Evolutionary conservation across 2,329 filamentous ascomycete species (phyloP), one percentile per base, ranked within the genome.

Genomic region (Calonectria pteridis): DNA sequence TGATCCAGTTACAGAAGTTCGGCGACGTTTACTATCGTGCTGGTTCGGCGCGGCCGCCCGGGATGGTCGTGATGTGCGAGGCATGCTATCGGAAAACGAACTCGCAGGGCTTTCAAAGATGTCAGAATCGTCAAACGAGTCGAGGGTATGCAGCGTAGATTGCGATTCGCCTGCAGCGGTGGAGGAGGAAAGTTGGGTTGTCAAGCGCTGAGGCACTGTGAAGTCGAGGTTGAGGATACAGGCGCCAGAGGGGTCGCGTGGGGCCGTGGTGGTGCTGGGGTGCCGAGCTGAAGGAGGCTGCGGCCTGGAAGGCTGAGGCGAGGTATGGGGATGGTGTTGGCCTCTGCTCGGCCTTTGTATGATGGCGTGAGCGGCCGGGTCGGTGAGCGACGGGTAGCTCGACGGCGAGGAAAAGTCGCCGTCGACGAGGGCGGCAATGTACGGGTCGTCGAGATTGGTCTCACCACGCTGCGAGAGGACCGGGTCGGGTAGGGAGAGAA

Each of bases 381-480:
- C 71, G 18, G 73, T 76, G 72, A 84, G 82, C 49, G 80, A 75
- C 6, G 83, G 82, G 64, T 85, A 85, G 18, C 75, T 80, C 26
- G 84, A 84, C 28, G 84, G 84, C 3, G 84, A 85, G 13, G 83
- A 85, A 67, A 84, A 84, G 18, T 83, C 79, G 65, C 72, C 73
- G 49, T 81, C 79, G 50, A 77, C 73, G 31, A 85, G 68, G n/a
- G 72, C 76, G 50, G 67, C 67, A 26, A 85, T 73, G 43, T 78
- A 78, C 20, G 75, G 69, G 50, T 82, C 77, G 29, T 83, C 80
- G 50, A 76, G 49, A 64, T 72, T 67, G 40, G 72, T 67, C 64
- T 58, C 62, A 53, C 71, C 66, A 51, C 66, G 71, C 51, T 73
- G 71, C 9, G 71, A 73, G 26, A 66, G 69, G 16, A 28, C 28